Percentiles rank a stretch among this genome's conserved stretches.
These are phyloP conservation scores for Selaginella moellendorffii DNA, from an alignment of 75 land plant genomes.

Conservation along the genomic window DNA sequence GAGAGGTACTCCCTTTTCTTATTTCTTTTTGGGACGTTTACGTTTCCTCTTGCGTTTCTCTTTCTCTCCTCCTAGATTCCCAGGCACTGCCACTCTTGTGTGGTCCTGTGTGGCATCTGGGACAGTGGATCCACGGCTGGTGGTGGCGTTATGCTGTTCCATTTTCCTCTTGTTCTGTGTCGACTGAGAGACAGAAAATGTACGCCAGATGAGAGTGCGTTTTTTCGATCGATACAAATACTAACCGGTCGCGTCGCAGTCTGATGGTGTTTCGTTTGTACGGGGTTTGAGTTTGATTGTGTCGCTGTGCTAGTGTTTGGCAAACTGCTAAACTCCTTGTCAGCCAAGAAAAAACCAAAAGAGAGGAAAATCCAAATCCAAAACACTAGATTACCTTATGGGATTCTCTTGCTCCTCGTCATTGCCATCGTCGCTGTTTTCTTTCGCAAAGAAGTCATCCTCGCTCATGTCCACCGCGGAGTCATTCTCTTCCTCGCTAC, in stretches of 20 bases:
- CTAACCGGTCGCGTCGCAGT: no score
- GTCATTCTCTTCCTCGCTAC: conserved; percentile 92
- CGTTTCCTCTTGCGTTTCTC: background rate
- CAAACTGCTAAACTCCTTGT: background rate
- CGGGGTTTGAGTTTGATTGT: background rate
- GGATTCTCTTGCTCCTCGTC: background rate
- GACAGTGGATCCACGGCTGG: no score
- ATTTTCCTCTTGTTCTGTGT: background rate
- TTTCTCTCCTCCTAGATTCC: background rate
- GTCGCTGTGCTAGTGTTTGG: background rate
- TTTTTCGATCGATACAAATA: no score
- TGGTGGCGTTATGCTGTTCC: background rate
- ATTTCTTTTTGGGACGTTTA: background rate
- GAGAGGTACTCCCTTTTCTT: background rate
- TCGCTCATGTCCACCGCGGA: conserved; percentile 63
- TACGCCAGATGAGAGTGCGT: background rate
- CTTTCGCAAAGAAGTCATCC: conserved; percentile 63
- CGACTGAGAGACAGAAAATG: background rate
- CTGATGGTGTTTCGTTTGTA: background rate
- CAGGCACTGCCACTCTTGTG: background rate
- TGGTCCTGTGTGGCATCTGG: no score
- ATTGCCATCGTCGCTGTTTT: background rate
- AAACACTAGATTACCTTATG: no score
- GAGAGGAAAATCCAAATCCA: background rate
- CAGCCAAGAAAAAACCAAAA: background rate